Evolutionary conservation across 2,329 filamentous ascomycete genomes (phyloP), one percentile per base, ranked within the genome.

Genomic region (Penicillium sclerotigenum): DNA sequence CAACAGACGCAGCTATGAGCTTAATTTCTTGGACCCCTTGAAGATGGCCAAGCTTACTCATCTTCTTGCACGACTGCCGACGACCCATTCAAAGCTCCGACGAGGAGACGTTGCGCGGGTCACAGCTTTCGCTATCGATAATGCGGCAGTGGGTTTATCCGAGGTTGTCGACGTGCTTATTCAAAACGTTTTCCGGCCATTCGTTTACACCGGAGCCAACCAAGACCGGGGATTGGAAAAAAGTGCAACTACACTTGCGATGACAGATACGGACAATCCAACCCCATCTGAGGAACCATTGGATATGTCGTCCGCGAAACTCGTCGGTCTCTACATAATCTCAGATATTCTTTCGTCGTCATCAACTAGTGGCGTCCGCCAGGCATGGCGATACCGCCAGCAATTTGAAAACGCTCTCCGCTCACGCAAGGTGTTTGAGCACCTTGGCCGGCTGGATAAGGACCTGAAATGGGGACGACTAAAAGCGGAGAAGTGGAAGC

Each of bases 91-190:
- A 2, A 88, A 83, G 62, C 79, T 97, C 26, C 83, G 90, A 28
- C 90, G 90, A 67, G 91, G 91, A 3, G 91, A 97, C 67, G 84
- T 97, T 43, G 92, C 91, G 1, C 83, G 91, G 5, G 81, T 97
- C 2, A 93, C 92, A 1, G 83, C 88, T 3, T 97, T 97, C 73
- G 92, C 92, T 13, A 91, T 97, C 54, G 87, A 87, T 2, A 91
- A 97, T 70, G 89, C 91, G 1, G 90, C 88, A 37, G 82, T 86
- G 20, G 94, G 92, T 16, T 89, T 90, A 13, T 89, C 95, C 61
- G 94, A 97, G 75, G 87, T 97, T 34, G 91, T 96, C n/a, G 84
- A 93, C 47, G 84, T 96, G 75, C 86, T 97, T 36, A 83, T 96
- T 0, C 81, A 86, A 1, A 97, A 99, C 66, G 81, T 97, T 33